Percentiles rank a stretch among this genome's conserved stretches.
These are phyloP conservation scores for Discostella stelligeroides DNA, from an alignment of 108 stramenopile species.

Conservation along the genomic window DNA sequence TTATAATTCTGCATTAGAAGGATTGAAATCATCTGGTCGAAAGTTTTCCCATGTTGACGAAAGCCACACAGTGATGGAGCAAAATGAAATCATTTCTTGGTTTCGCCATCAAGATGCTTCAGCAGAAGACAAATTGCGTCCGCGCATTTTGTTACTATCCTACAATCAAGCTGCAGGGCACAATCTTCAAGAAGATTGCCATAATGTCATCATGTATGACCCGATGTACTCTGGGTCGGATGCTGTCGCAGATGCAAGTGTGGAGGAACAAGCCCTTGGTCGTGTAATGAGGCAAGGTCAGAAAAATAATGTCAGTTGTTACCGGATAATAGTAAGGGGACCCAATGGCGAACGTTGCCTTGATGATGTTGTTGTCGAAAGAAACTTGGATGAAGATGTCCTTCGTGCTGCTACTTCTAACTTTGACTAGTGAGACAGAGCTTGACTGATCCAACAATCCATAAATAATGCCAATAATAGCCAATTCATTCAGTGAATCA, in stretches of 20 bases:
- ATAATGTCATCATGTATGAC: constrained; percentile 44
- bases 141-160: constrained; percentile 40
- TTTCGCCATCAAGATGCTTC: constrained; percentile 42
- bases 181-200: constrained; percentile 43
- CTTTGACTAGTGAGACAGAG: constrained; percentile 19
- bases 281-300: constrained; percentile 47
- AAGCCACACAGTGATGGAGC: constrained; percentile 29
- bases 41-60: constrained; percentile 38
- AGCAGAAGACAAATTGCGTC: constrained; percentile 42
- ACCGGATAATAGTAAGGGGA: constrained; percentile 30
- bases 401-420: constrained; percentile 40
- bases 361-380: constrained; percentile 26
- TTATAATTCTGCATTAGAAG: constrained; percentile 28
- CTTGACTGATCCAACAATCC: background rate
- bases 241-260: constrained; percentile 40
- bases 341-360: constrained; percentile 30
- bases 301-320: constrained; percentile 28
- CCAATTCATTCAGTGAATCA: too few relatives aligned
- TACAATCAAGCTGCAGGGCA: constrained; percentile 46
- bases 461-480: background rate
- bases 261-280: constrained; percentile 42
- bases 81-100: constrained; percentile 44
- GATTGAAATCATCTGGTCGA: constrained; percentile 23
- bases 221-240: constrained; percentile 44
- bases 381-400: constrained; percentile 24